These are phyloP conservation scores for Globisporangium viniferum DNA, from an alignment of 352 stramenopile species.

Conservation along the genomic window DNA sequence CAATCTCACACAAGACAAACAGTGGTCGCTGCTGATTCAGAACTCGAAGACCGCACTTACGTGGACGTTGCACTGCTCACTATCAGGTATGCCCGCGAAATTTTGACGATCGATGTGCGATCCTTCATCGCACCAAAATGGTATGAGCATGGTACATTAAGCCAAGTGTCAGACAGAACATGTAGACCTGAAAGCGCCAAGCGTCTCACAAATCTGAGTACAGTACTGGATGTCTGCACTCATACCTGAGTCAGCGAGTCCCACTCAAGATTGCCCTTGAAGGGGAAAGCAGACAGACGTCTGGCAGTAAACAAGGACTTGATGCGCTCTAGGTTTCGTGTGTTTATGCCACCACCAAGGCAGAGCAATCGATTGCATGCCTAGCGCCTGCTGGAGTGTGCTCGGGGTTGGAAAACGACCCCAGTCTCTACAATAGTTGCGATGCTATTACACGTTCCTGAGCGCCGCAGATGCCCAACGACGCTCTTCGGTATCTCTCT, in stretches of 20 bases:
- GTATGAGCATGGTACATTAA: background rate
- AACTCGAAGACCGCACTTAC: background rate
- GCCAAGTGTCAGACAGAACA: background rate
- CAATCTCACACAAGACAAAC: background rate
- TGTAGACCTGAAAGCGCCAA: background rate
- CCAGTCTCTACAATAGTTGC: too few relatives aligned
- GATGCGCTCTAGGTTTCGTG: background rate
- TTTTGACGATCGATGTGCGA: background rate
- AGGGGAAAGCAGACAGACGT: background rate
- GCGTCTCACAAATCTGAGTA: background rate
- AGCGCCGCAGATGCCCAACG: too few relatives aligned
- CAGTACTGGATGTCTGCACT: background rate
- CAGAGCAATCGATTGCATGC: too few relatives aligned
- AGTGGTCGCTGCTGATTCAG: background rate
- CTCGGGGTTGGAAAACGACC: too few relatives aligned
- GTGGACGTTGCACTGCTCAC: background rate
- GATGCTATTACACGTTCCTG: too few relatives aligned
- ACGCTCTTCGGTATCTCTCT: too few relatives aligned
- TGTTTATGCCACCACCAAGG: background rate
- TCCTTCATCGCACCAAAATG: background rate
- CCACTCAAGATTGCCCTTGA: too few relatives aligned
- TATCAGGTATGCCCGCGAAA: background rate
- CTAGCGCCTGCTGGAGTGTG: too few relatives aligned
- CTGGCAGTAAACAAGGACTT: background rate
- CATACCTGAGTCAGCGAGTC: background rate